Conservation (phyloP, 768 basidiomycete species). For the Cubamyces lactineus region DNA sequence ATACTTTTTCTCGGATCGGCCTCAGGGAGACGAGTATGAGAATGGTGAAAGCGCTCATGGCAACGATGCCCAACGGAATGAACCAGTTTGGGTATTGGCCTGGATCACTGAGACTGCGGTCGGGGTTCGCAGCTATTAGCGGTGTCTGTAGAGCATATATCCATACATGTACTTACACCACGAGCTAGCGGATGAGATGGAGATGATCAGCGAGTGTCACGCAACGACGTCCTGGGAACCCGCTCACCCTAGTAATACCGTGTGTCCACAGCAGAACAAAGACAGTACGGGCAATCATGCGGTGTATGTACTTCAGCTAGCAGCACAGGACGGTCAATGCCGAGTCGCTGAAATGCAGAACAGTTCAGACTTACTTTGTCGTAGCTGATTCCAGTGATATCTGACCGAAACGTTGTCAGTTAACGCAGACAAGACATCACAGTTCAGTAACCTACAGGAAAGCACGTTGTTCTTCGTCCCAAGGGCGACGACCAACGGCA, state of each 20-base stretch:
- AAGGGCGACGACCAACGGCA: constrained; percentile 58
- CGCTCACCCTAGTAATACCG: constrained; percentile 20
- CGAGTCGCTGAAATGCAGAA: background rate
- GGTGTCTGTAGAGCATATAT: background rate
- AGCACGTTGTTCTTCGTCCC: constrained; percentile 65
- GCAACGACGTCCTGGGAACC: too few species aligned
- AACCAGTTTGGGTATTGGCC: constrained; percentile 20
- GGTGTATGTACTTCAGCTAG: constrained; percentile 49
- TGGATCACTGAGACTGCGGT: background rate
- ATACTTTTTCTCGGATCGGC: constrained; percentile 47
- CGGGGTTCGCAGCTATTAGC: background rate
- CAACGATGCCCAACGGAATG: constrained; percentile 40
- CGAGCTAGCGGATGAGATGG: constrained; percentile 28
- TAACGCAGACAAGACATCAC: background rate
- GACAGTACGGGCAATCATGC: constrained; percentile 50
- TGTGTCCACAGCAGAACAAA: constrained; percentile 56
- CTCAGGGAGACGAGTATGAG: constrained; percentile 50
- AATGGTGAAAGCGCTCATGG: constrained; percentile 43
- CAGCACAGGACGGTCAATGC: background rate
- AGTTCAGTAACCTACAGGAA: constrained; percentile 34
- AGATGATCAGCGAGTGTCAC: background rate
- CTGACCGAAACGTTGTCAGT: constrained; percentile 32
- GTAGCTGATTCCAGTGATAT: constrained; percentile 54
- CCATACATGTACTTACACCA: constrained; percentile 35
- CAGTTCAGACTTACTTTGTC: constrained; percentile 41